phyloP scores from a whole-genome alignment of 108 stramenopile genomes.

The Discostella pseudostelligera region DNA sequence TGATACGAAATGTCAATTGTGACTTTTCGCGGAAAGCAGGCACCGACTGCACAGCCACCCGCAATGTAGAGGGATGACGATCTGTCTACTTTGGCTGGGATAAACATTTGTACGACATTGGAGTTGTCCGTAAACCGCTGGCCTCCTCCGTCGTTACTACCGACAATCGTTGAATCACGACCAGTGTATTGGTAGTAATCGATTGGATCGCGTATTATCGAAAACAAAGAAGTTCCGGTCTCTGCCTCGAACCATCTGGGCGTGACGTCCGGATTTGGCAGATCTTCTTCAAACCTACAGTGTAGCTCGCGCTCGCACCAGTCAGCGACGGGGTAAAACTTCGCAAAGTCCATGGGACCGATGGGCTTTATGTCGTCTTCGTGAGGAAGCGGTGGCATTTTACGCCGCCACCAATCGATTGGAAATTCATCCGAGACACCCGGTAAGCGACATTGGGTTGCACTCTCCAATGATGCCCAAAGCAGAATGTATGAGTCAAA shows the following conservation, averaged over 20 bases:
- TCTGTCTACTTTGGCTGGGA: slow-evolving; percentile 65
- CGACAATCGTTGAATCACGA: slow-evolving; percentile 22
- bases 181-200: slow-evolving; percentile 71
- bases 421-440: slow-evolving; percentile 22
- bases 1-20: slow-evolving; percentile 75
- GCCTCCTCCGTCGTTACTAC: slow-evolving; percentile 42
- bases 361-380: slow-evolving; percentile 70
- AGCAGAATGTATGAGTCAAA: slow-evolving; percentile 63
- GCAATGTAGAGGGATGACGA: slow-evolving; percentile 48
- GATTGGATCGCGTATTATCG: slow-evolving; percentile 70
- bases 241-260: slow-evolving; percentile 84
- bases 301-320: slow-evolving; percentile 59
- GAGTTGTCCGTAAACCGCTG: slow-evolving; percentile 32
- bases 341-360: slow-evolving; percentile 53
- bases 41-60: slow-evolving; percentile 48
- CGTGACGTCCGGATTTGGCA: slow-evolving; percentile 45
- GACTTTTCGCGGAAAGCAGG: slow-evolving; percentile 70
- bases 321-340: slow-evolving; percentile 71
- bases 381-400: slow-evolving; percentile 59
- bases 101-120: slow-evolving; percentile 59
- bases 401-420: slow-evolving; percentile 57
- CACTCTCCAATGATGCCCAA: slow-evolving; percentile 37
- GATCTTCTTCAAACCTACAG: slow-evolving; percentile 68
- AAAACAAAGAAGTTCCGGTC: slow-evolving; percentile 57
- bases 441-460: slow-evolving; percentile 31